phyloP scores from a whole-genome alignment of 2,329 filamentous ascomycete species.

The Paecilomyces sp. region DNA sequence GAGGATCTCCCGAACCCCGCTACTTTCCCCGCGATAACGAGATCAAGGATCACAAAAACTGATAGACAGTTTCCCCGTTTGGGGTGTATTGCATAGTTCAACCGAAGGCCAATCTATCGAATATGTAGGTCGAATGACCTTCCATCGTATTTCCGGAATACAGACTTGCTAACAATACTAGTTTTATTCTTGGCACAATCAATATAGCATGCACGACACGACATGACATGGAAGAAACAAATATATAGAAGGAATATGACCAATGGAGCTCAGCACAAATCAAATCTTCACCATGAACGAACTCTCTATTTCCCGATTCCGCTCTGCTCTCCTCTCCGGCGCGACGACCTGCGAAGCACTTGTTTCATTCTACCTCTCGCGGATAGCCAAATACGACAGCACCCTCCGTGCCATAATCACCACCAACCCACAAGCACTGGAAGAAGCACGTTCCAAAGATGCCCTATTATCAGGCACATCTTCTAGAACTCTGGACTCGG shows the following conservation, averaged over 20 bases:
- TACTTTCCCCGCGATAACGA: background rate
- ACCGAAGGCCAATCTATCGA: background rate
- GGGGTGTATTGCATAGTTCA: background rate
- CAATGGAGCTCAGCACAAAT: background rate
- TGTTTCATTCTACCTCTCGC: conserved; percentile 48
- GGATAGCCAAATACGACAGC: conserved; percentile 52
- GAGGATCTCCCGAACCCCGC: background rate
- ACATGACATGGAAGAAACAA: background rate
- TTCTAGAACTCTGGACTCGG: too few species aligned
- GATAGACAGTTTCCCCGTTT: background rate
- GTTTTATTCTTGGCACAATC: background rate
- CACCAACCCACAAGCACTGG: conserved; percentile 44
- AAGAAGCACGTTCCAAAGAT: conserved; percentile 46
- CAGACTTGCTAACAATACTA: background rate
- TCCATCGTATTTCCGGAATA: background rate
- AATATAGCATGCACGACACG: too few species aligned
- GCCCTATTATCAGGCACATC: too few species aligned
- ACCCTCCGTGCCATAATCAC: conserved; percentile 51
- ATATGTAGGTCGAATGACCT: background rate
- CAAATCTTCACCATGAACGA: conserved; percentile 26
- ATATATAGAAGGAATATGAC: background rate
- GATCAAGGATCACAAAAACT: background rate
- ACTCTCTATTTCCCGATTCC: conserved; percentile 52
- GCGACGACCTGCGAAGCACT: conserved; percentile 49
- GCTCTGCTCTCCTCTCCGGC: conserved; percentile 48